Base-by-base conservation (phyloP, 2,329 filamentous ascomycete species). In the Pezicula radicicola region DNA sequence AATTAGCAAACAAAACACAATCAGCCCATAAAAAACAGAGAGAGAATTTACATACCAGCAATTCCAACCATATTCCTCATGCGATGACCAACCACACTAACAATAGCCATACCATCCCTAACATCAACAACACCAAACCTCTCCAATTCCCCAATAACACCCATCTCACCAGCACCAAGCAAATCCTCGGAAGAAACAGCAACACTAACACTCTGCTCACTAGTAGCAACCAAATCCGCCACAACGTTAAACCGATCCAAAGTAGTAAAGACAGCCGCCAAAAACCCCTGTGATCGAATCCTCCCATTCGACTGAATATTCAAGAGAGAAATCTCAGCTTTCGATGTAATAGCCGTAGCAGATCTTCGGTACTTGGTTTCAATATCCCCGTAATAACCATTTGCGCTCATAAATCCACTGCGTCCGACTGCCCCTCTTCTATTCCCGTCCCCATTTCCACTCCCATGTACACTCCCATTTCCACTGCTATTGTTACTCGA, bases 291-390 rank as follows among this genome's bases (percentile, higher is more conserved):
- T 12, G 77, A 73, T 43, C 76, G 73, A 1, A 74, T 77, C 51
- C 76, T 75, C 62, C 75, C 74, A 65, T 79, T 79, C 57, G 70
- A 74, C 68, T 78, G 76, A 41, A 80, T 72, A 64, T 79, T 80
- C 13, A 80, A 66, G 43, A 80, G 75, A 15, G 78, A 72, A 55
- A 80, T 79, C 50, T 73, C 70, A 57, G 73, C 74, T 66, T 80
- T 80, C 60, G 77, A 75, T 15, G 77, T 80, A 13, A 79, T 73
- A 21, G 77, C 56, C 2, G 54, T 56, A 12, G 56, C 54, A 10
- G 60, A 43, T 27, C 53, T 44, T 13, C 53, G 47, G 8, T 63
- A 57, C 16, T 65, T 56, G 7, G 60, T 56, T 41, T 70, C 1
- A 25, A 25, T 6, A 25, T 25, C 53, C 9, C 74, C 56, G 55